Conservation (phyloP, 2,329 filamentous ascomycete species). For the Epichloe baconii region DNA sequence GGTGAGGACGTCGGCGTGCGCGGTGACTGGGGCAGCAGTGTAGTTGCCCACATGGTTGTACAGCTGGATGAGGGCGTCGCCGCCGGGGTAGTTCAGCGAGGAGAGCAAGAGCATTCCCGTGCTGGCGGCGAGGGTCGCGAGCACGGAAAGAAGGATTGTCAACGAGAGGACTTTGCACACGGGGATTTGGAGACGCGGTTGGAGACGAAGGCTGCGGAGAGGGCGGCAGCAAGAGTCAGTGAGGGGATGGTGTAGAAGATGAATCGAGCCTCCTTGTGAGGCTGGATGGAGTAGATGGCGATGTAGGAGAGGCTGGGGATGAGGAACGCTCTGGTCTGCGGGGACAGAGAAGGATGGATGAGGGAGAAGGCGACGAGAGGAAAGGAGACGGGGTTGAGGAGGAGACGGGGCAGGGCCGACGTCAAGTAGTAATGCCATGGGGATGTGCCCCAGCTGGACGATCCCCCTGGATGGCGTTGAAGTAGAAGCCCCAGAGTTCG, state of each 20-base stretch:
- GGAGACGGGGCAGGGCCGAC: constrained; percentile 66
- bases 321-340: constrained; percentile 35
- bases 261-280: constrained; percentile 95
- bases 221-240: constrained; percentile 63
- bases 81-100: constrained; percentile 87
- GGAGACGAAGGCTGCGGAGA: constrained; percentile 60
- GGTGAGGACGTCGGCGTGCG: constrained; percentile 52
- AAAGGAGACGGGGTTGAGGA: constrained; percentile 64
- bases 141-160: constrained; percentile 43
- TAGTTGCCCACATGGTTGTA: constrained; percentile 20
- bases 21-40: constrained; percentile 18
- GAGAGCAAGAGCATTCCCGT: constrained; percentile 62
- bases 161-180: constrained; percentile 42
- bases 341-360: constrained; percentile 30
- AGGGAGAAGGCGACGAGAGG: constrained; percentile 42
- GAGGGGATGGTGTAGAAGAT: constrained; percentile 78
- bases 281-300: constrained; percentile 70
- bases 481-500: constrained; percentile 78
- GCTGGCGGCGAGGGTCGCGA: constrained; percentile 47
- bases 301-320: constrained; percentile 61
- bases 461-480: constrained; percentile 79
- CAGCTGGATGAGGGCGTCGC: constrained; percentile 54
- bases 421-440: constrained; percentile 80
- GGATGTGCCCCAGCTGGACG: constrained; percentile 76
- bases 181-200: constrained; percentile 48